Evolutionary conservation across 768 basidiomycete genomes (phyloP).

Genomic region (Lyophyllum decastes): DNA sequence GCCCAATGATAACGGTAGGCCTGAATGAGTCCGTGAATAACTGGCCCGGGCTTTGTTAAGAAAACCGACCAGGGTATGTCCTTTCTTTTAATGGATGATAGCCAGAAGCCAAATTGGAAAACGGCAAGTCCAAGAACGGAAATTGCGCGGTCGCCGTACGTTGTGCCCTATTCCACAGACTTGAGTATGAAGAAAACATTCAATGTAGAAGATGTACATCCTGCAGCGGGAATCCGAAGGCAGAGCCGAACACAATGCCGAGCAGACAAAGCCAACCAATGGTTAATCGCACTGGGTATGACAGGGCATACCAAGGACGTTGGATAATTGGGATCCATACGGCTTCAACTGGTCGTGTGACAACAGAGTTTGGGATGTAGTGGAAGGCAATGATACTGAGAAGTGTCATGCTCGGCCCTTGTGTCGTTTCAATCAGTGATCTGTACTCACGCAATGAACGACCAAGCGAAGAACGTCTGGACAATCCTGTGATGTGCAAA

Average conservation of each 20-base stretch:
- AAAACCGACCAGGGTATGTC: constrained; percentile 68
- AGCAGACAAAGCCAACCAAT: constrained; percentile 80
- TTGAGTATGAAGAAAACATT: constrained; percentile 13
- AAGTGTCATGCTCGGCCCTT: background rate
- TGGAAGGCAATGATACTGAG: constrained; percentile 77
- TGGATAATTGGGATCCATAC: constrained; percentile 70
- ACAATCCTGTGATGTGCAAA: constrained; percentile 57
- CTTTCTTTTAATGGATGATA: constrained; percentile 61
- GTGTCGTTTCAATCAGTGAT: background rate
- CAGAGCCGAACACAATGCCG: constrained; percentile 81
- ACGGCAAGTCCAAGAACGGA: constrained; percentile 78
- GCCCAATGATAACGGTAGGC: constrained; percentile 86
- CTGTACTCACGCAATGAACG: constrained; percentile 64
- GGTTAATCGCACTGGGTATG: constrained; percentile 52
- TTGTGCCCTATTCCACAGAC: constrained; percentile 36
- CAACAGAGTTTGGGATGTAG: constrained; percentile 73
- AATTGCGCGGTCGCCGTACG: constrained; percentile 80
- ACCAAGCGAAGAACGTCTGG: constrained; percentile 83
- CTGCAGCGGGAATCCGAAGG: constrained; percentile 75
- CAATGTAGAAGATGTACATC: constrained; percentile 36
- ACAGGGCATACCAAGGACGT: constrained; percentile 63
- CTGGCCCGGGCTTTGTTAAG: background rate
- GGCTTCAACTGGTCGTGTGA: constrained; percentile 70
- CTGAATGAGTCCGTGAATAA: constrained; percentile 30
- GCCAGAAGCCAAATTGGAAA: constrained; percentile 78